Evolutionary conservation across 306 rosid species (phyloP), one percentile per base, ranked within the genome.

Genomic region (Cicer bijugum): DNA sequence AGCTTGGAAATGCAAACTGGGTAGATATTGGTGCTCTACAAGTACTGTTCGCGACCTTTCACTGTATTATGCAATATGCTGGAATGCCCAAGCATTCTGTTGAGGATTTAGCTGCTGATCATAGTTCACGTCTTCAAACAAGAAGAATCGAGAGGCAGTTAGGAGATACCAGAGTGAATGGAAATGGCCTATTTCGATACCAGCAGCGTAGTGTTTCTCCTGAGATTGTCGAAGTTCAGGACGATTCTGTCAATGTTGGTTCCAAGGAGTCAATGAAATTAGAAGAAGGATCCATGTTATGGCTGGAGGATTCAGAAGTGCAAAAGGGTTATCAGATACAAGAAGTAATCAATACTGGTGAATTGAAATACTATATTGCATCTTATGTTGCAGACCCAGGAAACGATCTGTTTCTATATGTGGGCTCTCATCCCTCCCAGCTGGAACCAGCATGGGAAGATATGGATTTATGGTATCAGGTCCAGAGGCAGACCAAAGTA

Each of bases 361-460:
- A 89, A 71, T 82, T 86, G 67, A 84, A 85, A 55, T 89, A 83
- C 85, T 89, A 87, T 67, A 72, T 88, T 81, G 95, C 96, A 58
- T 91, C 92, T 60, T 81, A 91, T 12, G 85, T 89, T 50, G 99
- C 91, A 78, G 97, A 94, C 37, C 95, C 91, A 1, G 93, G 91
- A 56, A 88, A 84, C 84, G 85, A 68, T 76, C 79, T 87, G 19
- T 88, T 91, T 80, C 88, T 94, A 16, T 87, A 91, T 33, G 91
- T 89, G 62, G 99, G 99, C 67, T 88, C 96, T 78, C 97, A 85
- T 82, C 91, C 90, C 64, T 92, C 95, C 69, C 90, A 90, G 81
- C 84, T 91, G 65, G 96, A 94, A 83, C 96, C 96, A 6, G 96
- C 99, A n/a, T 94, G 97, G 99, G 97, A 91, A 81, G 96, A 92